These are phyloP conservation scores for Aspergillus coremiiformis DNA, from an alignment of 495 filamentous ascomycete species.

Conservation along the genomic window DNA sequence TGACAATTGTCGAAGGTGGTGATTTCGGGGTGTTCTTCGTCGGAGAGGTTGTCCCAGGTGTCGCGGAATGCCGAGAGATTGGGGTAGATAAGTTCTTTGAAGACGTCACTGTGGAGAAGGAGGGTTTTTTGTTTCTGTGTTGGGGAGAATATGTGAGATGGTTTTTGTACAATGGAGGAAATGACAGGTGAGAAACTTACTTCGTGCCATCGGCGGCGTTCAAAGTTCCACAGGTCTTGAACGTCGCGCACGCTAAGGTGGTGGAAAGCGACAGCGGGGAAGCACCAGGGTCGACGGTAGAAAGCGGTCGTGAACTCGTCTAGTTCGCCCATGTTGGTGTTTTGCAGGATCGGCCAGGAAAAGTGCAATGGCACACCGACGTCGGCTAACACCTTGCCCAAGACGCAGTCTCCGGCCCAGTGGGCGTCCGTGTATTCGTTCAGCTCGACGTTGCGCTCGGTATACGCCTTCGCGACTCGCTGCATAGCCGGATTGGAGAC, in stretches of 20 bases:
- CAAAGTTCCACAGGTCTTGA: conserved; percentile 33
- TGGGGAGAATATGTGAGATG: not conserved
- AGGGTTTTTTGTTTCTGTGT: conserved; percentile 27
- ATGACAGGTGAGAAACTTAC: conserved; percentile 14
- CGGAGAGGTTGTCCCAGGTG: conserved; percentile 41
- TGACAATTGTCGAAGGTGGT: conserved; percentile 32
- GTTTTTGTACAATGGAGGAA: not conserved
- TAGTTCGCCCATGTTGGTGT: conserved; percentile 38
- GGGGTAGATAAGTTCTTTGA: conserved; percentile 37
- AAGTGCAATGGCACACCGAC: conserved; percentile 42
- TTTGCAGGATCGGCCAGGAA: conserved; percentile 47
- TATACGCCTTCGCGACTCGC: conserved; percentile 37
- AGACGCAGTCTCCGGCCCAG: conserved; percentile 64
- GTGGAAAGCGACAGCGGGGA: conserved; percentile 48
- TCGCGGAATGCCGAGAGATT: conserved; percentile 25
- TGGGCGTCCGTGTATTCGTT: conserved; percentile 47
- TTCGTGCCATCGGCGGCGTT: conserved; percentile 31
- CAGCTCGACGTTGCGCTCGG: conserved; percentile 38
- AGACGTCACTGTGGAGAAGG: conserved; percentile 38
- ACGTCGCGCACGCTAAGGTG: conserved; percentile 38
- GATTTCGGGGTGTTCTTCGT: conserved; percentile 28
- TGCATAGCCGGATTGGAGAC: conserved; percentile 51
- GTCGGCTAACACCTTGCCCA: conserved; percentile 51
- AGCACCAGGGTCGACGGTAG: conserved; percentile 47
- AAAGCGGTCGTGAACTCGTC: conserved; percentile 35